Conservation (phyloP, 2,329 filamentous ascomycete species). For the Aulographum hederae region DNA sequence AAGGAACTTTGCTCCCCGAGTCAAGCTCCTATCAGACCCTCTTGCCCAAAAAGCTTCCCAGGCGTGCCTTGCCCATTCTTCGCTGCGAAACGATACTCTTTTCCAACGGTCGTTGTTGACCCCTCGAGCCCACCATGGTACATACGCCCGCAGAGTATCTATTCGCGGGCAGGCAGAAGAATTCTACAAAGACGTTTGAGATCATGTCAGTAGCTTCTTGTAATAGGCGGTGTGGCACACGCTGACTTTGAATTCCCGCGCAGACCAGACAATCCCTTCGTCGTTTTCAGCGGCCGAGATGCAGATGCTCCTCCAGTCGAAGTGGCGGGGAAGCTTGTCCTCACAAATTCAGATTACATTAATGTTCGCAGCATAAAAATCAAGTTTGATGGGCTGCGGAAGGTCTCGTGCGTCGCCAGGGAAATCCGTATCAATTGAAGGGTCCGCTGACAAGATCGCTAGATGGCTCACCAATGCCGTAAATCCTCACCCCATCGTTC, state of each 20-base stretch:
- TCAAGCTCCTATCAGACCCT: no score
- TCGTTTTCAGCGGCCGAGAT: conserved; percentile 30
- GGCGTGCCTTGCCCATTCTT: no score
- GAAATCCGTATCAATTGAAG: neutral
- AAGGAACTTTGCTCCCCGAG: no score
- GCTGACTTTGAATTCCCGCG: neutral
- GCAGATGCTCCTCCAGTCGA: conserved; percentile 25
- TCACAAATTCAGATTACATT: conserved; percentile 28
- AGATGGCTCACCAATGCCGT: conserved; percentile 14
- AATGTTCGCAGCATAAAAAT: conserved; percentile 27
- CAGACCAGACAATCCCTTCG: conserved; percentile 27
- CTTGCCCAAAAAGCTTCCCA: no score
- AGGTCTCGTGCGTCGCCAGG: conserved; percentile 20
- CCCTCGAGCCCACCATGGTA: no score
- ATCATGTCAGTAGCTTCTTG: no score
- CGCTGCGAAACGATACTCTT: no score
- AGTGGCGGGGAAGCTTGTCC: conserved; percentile 26
- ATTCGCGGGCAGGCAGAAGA: no score
- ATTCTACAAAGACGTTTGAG: no score
- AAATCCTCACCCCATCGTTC: conserved; percentile 22
- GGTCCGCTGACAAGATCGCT: neutral
- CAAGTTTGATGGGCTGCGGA: conserved; percentile 26
- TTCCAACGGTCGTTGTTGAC: no score
- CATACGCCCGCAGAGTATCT: no score
- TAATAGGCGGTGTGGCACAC: no score